These are phyloP conservation scores for Sisymbrium irio DNA, from an alignment of 345 rosid genomes.

Conservation along the genomic window DNA sequence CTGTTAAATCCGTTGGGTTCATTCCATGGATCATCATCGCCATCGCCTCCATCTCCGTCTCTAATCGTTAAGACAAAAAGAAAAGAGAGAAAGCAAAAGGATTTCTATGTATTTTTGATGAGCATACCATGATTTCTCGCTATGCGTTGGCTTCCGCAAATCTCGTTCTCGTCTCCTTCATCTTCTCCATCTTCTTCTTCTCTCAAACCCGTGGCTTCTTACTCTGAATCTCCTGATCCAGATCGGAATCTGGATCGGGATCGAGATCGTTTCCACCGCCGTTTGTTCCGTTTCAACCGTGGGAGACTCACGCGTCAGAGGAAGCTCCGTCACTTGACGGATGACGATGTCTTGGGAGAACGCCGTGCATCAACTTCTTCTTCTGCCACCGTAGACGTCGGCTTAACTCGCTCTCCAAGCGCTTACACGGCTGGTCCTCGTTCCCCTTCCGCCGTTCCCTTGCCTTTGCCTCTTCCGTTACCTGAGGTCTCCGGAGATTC, in stretches of 20 bases:
- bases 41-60: constrained; percentile 23
- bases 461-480: constrained; percentile 60
- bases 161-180: constrained; percentile 49
- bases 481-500: constrained; percentile 44
- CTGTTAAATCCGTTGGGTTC: constrained; percentile 39
- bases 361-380: constrained; percentile 25
- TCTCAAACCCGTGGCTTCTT: constrained; percentile 26
- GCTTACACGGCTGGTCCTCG: constrained; percentile 22
- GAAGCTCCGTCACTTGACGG: constrained; percentile 60
- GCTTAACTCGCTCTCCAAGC: constrained; percentile 36
- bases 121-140: constrained; percentile 40
- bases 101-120: constrained; percentile 8
- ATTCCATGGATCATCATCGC: constrained; percentile 28
- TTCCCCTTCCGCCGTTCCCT: constrained; percentile 47
- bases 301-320: constrained; percentile 52
- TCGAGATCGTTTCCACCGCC: constrained; percentile 24
- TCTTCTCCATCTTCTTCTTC: constrained; percentile 33
- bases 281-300: constrained; percentile 31
- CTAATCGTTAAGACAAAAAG: background rate
- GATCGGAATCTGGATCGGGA: constrained; percentile 19
- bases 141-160: constrained; percentile 80
- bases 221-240: constrained; percentile 29
- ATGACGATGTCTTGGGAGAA: constrained; percentile 38
- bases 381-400: constrained; percentile 8
- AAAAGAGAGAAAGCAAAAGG: background rate